Conservation (phyloP, 768 basidiomycete species). For the Mycena belliarum region DNA sequence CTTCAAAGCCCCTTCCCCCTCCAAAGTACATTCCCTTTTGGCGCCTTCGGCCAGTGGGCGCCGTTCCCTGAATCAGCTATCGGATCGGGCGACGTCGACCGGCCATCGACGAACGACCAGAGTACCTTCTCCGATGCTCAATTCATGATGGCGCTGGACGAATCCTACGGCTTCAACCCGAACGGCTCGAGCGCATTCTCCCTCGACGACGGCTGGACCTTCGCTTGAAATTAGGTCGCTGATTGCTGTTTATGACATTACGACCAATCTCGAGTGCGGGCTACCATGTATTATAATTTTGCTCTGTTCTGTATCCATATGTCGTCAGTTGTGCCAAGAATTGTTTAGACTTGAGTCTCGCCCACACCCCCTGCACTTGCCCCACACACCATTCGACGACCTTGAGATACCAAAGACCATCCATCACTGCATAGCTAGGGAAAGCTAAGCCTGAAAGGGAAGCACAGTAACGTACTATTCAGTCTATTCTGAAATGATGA, state of each 20-base stretch:
- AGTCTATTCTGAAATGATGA: no score
- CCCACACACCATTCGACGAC: no score
- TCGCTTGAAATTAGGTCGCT: not conserved
- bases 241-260: not conserved
- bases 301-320: slow-evolving; percentile 14
- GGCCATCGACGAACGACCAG: not conserved
- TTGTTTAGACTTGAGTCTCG: slow-evolving; percentile 11
- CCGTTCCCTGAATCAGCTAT: not conserved
- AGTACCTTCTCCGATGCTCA: not conserved
- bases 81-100: not conserved
- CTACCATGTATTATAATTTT: not conserved
- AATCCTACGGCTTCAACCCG: not conserved
- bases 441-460: no score
- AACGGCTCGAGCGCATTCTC: not conserved
- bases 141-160: slow-evolving; percentile 1
- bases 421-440: no score
- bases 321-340: not conserved
- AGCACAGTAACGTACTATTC: no score
- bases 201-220: slow-evolving; percentile 5
- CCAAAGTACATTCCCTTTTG: slow-evolving; percentile 4
- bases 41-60: not conserved
- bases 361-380: no score
- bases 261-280: not conserved
- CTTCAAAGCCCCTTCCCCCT: slow-evolving; percentile 4
- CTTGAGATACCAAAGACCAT: no score